Base-by-base conservation (phyloP, 179 eudicot species). In the Actinidia polygama region DNA sequence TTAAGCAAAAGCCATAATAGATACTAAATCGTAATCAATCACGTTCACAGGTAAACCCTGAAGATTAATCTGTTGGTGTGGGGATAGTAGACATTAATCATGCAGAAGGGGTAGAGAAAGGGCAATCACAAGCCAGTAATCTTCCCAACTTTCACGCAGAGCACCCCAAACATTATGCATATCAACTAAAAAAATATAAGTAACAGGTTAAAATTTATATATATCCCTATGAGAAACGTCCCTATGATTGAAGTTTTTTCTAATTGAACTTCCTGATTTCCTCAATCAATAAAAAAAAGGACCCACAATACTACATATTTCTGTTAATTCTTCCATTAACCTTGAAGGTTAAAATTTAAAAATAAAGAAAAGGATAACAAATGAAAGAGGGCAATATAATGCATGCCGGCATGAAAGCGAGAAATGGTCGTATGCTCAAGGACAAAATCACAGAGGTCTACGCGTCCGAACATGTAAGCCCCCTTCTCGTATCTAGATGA, bases 391-490 rank as follows among this genome's bases (percentile, higher is more conserved):
- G 23, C 80, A 74, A 73, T 49, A 79, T 12, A 24, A 44, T 2
- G n/a, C 77, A 54, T 91, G 95, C 99, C 99, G 15, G 99, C 95
- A 84, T 96, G 99, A 84, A 96, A 96, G 59, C 99, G 92, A 71
- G 99, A 96, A 63, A 95, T 90, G 11, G 99, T 93, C 6, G 98
- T 98, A 78, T 96, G 98, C 88, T 95, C 98, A 10, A 96, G 98
- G 40, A 95, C 87, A 66, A 96, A 95, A 85, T 96, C 99, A 75
- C 99, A 95, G 26, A 93, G 86, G 84, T 96, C 99, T 73, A 89
- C 92, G 46, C 98, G 92, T 71, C 99, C 98, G 86, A 96, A 95
- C 98, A 96, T 95, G 87, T 91, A 96, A 8, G 99, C 99, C 36
- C 99, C 99, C 90, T 96, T 96, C 89, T 93, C 87, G 21, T 93